phyloP scores from a whole-genome alignment of 225 moss, liverwort and hornwort genomes.

The Polytrichum formosum region DNA sequence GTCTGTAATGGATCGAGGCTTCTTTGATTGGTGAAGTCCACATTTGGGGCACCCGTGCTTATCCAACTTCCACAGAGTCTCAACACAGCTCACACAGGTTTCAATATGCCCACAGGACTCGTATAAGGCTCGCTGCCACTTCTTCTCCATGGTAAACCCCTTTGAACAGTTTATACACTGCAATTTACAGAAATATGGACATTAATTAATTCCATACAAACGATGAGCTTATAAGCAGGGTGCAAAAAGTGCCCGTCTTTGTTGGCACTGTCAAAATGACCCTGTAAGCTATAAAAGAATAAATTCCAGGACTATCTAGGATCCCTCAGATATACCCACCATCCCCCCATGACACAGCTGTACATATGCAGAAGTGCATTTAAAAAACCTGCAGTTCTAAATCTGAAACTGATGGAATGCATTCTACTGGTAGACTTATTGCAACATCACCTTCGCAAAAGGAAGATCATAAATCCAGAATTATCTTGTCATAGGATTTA shows the following conservation, averaged over 20 bases:
- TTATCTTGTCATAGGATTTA: too few species aligned
- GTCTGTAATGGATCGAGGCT: slow-evolving; percentile 36
- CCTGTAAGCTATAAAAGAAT: too few species aligned
- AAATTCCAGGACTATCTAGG: too few species aligned
- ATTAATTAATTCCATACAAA: not conserved
- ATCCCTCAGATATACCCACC: too few species aligned
- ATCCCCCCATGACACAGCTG: too few species aligned
- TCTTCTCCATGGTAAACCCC: slow-evolving; percentile 37
- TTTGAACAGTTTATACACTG: slow-evolving; percentile 38
- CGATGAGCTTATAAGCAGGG: not conserved
- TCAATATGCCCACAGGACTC: slow-evolving; percentile 44
- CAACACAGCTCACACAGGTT: slow-evolving; percentile 43
- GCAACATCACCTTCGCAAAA: too few species aligned
- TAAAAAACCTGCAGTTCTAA: too few species aligned
- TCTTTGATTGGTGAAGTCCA: slow-evolving; percentile 20
- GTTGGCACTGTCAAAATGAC: not conserved
- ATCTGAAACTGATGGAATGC: too few species aligned
- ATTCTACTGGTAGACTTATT: too few species aligned
- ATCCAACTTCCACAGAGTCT: slow-evolving; percentile 28
- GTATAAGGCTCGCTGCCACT: slow-evolving; percentile 36
- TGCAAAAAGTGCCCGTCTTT: not conserved
- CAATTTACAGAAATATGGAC: not conserved
- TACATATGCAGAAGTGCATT: too few species aligned
- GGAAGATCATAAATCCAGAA: too few species aligned
- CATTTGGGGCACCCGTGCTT: slow-evolving; percentile 31